Evolutionary conservation across 116 monocot genomes (phyloP), one percentile per base, ranked within the genome.

Genomic region (Cymodocea nodosa): DNA sequence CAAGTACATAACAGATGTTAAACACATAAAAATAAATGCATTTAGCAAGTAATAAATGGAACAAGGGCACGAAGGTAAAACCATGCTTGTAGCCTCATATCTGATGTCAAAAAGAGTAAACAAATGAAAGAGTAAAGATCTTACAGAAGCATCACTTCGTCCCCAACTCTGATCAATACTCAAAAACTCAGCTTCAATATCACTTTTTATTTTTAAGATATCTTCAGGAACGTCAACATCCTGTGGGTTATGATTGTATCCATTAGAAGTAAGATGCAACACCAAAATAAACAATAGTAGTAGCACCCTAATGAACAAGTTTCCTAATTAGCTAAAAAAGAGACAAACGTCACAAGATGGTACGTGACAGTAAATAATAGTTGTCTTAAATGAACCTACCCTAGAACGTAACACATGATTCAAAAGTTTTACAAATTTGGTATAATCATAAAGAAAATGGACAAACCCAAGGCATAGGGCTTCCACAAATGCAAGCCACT

Each of bases 81-180:
- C 44, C 9, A 44, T 44, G 12, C 12, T 44, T 44, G 44, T 10
- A 10, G 44, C 12, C 12, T 44, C 8, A 10, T 44, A 8, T 44
- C 44, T 10, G 7, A 10, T 44, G 7, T 19, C 30, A 66, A 18
- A 15, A 4, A 8, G 8, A 1, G 18, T 5, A 35, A 52, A 30
- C 50, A 65, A 6, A 40, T 35, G 22, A 50, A 49, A 44, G 22
- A n/a, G 2, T 37, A 63, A 36, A 22, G 7, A 23, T 30, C 53
- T 67, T 22, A 67, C 52, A 75, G 65, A 79, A 53, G 81, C 30
- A 75, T 84, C 94, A 71, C 49, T 68, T 22, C 70, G 87, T 68
- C 69, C 72, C 94, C 90, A 94, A 52, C 44, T 77, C 74, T 87
- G 84, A 62, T 94, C 90, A 74, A 81, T 81, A 70, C 70, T 75